Evolutionary conservation across 331 rosid species (phyloP), one percentile per base, ranked within the genome.

Genomic region (Stylosanthes scabra): DNA sequence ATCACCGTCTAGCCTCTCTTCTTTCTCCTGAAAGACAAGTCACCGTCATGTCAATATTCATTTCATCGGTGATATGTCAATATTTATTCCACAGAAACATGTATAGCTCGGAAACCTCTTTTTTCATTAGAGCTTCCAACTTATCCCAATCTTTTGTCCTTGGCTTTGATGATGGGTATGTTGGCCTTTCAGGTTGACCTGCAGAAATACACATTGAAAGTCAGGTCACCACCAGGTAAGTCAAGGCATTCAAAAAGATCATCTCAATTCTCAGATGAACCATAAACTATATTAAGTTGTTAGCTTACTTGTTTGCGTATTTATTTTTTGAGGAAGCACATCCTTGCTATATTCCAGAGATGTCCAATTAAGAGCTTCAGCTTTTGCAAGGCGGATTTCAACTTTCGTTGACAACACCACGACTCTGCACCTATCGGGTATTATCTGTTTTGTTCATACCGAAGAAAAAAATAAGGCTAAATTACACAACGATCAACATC

Each of bases 1-100:
- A 86, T 95, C 98, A 41, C 99, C 99, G 57, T 95, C 98, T 39
- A 92, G 91, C 78, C 90, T 95, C 74, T 92, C 99, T 13, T 92
- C 99, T 70, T 88, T 95, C 79, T 92, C 99, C 99, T 95, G 87
- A 62, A 80, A 78, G 29, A 68, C 6, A 57, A 47, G 66, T n/a
- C 59, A 27, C 69, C 20, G 31, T 20, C 7, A 47, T n/a, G 52
- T 46, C 57, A 75, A 61, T 58, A 68, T 72, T 34, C 57, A 29
- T 25, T 63, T 29, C 47, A 3, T n/a, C n/a, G 58, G 55, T 25
- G 20, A 25, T 9, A 41, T 73, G 72, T 28, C 37, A 13, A n/a
- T n/a, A n/a, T n/a, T 42, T 16, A 14, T 11, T 13, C 37, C 31
- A 54, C n/a, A n/a, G n/a, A 51, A 20, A 8, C 2, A 51, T 42